These are phyloP conservation scores for Polytrichum commune DNA, from an alignment of 225 moss, liverwort and hornwort species.

Conservation along the genomic window DNA sequence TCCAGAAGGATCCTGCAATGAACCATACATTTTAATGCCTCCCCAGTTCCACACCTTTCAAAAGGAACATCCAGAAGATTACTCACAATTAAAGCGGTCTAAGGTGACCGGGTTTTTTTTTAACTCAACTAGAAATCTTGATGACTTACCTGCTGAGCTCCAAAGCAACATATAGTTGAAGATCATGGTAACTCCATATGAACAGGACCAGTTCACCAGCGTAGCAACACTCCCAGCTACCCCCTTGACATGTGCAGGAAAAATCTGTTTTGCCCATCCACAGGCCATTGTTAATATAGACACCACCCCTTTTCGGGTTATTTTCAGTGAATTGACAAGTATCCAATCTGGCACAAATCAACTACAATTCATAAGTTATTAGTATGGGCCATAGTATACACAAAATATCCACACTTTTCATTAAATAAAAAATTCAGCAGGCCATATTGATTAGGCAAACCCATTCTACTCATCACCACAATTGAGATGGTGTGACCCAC, in stretches of 20 bases:
- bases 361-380: too few relatives aligned
- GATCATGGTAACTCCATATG: conserved; percentile 56
- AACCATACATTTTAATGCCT: too few relatives aligned
- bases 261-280: conserved; percentile 43
- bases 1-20: conserved; percentile 77
- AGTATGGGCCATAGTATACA: too few relatives aligned
- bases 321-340: too few relatives aligned
- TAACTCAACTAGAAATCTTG: not conserved
- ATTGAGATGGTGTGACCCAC: too few relatives aligned
- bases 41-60: too few relatives aligned
- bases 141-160: conserved; percentile 66
- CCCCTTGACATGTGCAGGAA: conserved; percentile 75
- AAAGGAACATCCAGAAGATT: not conserved
- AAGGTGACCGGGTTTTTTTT: not conserved
- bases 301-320: too few relatives aligned
- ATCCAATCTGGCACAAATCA: too few relatives aligned
- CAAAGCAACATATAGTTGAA: conserved; percentile 78
- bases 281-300: not conserved
- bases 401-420: too few relatives aligned
- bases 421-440: too few relatives aligned
- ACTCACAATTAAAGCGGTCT: not conserved
- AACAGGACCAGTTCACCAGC: conserved; percentile 66
- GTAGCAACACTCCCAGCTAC: conserved; percentile 79
- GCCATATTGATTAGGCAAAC: too few relatives aligned
- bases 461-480: too few relatives aligned